Conservation (phyloP, 2,329 filamentous ascomycete species). For the Fusarium floridanum region DNA sequence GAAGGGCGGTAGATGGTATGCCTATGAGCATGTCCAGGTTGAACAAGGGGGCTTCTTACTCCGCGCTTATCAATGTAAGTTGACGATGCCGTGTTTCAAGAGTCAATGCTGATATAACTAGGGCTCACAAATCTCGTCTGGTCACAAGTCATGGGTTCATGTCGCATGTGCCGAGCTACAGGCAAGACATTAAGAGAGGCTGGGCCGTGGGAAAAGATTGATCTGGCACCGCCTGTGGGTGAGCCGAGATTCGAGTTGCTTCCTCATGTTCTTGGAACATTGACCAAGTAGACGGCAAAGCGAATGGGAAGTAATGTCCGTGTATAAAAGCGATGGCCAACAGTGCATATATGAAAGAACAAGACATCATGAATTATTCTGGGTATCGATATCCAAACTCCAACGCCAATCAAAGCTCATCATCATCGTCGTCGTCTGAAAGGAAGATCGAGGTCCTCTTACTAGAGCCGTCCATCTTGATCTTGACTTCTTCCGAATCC, state of each 20-base stretch:
- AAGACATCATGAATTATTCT: slow-evolving; percentile 13
- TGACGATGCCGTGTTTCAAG: neutral
- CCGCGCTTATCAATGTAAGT: slow-evolving; percentile 65
- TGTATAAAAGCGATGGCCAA: neutral
- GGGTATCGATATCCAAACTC: slow-evolving; percentile 44
- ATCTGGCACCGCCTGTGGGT: slow-evolving; percentile 57
- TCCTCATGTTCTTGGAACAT: slow-evolving; percentile 65
- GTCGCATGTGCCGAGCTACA: slow-evolving; percentile 64
- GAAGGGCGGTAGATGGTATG: slow-evolving; percentile 72
- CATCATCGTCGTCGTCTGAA: slow-evolving; percentile 55
- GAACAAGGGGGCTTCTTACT: slow-evolving; percentile 57
- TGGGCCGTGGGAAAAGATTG: slow-evolving; percentile 64
- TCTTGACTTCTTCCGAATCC: slow-evolving; percentile 31
- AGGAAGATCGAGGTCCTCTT: slow-evolving; percentile 54
- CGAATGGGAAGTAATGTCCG: neutral
- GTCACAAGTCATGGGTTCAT: slow-evolving; percentile 65
- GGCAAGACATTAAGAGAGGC: slow-evolving; percentile 60
- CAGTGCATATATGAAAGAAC: neutral
- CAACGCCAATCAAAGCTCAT: slow-evolving; percentile 50
- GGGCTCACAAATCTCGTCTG: slow-evolving; percentile 66
- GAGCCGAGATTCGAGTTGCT: slow-evolving; percentile 59
- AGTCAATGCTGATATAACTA: slow-evolving; percentile 43
- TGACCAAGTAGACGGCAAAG: slow-evolving; percentile 62
- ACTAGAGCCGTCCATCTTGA: slow-evolving; percentile 37
- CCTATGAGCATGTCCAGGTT: slow-evolving; percentile 70